phyloP scores from a whole-genome alignment of 2,329 filamentous ascomycete species.

The Microascus cirrosus region DNA sequence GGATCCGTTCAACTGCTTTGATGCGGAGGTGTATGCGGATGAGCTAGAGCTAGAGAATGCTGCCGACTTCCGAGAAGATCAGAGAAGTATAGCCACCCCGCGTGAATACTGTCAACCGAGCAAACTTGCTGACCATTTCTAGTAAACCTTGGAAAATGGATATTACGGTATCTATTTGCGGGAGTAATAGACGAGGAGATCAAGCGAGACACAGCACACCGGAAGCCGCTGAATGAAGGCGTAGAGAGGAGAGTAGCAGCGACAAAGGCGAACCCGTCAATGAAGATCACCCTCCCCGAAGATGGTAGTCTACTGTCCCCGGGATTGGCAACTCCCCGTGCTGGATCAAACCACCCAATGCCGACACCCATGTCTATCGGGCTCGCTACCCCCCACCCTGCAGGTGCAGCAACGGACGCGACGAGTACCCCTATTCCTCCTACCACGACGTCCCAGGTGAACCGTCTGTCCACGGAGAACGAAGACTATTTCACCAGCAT shows the following conservation, averaged over 20 bases:
- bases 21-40: conserved; percentile 94
- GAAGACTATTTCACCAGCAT: conserved; percentile 71
- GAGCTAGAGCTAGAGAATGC: conserved; percentile 64
- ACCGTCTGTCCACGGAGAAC: conserved; percentile 50
- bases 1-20: conserved; percentile 92
- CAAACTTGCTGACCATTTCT: conserved; percentile 12
- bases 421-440: conserved; percentile 36
- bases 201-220: conserved; percentile 62
- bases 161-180: conserved; percentile 83
- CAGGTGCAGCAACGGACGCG: conserved; percentile 34
- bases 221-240: conserved; percentile 55
- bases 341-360: conserved; percentile 48
- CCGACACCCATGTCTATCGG: conserved; percentile 71
- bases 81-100: conserved; percentile 59
- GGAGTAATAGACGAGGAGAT: conserved; percentile 87
- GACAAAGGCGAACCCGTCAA: conserved; percentile 43
- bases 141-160: conserved; percentile 97
- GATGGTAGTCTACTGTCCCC: conserved; percentile 22
- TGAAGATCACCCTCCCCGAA: conserved; percentile 40
- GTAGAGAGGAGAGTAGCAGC: conserved; percentile 46
- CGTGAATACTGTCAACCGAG: conserved; percentile 6
- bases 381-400: conserved; percentile 54
- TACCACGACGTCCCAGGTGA: conserved; percentile 42
- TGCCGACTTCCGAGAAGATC: conserved; percentile 82
- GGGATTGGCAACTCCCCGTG: conserved; percentile 48